Conservation (phyloP, 1,284 basidiomycete genomes). For the Cryptococcus deneoformans region DNA sequence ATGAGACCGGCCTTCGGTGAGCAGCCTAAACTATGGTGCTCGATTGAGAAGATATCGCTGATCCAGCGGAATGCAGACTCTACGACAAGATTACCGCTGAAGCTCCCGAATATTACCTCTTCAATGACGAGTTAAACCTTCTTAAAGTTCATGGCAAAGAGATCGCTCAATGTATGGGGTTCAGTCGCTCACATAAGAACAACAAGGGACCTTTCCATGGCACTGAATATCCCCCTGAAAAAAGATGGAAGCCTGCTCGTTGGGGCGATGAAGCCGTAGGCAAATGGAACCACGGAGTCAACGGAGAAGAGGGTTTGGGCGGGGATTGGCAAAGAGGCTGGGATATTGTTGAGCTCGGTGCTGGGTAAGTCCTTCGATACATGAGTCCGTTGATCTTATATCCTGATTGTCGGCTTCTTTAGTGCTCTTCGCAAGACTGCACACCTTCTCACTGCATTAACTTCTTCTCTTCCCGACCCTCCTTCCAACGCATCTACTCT, state of each 20-base stretch:
- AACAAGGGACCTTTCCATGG: conserved; percentile 9
- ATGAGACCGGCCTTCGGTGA: conserved; percentile 69
- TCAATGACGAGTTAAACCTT: conserved; percentile 57
- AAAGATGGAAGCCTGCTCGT: conserved; percentile 44
- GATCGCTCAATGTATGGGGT: conserved; percentile 55
- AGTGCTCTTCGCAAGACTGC: conserved; percentile 85
- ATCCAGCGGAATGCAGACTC: conserved; percentile 20
- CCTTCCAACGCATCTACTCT: conserved; percentile 23
- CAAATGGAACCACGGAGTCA: conserved; percentile 64
- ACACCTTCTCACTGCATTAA: conserved; percentile 73
- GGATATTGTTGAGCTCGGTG: conserved; percentile 78
- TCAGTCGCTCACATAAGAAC: conserved; percentile 18
- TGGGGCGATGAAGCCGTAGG: conserved; percentile 64
- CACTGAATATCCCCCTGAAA: conserved; percentile 13
- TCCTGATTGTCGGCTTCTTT: conserved; percentile 1
- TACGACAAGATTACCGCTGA: conserved; percentile 68
- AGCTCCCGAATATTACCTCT: conserved; percentile 85
- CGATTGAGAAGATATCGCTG: neutral
- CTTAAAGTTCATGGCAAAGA: conserved; percentile 52
- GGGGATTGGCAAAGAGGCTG: conserved; percentile 47
- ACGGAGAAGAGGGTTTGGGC: conserved; percentile 54
- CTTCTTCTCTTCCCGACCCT: conserved; percentile 53
- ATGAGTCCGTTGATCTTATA: neutral
- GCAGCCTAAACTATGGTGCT: conserved; percentile 5
- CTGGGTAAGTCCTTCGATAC: conserved; percentile 63